Conservation (phyloP, 305 asterid genomes). For the Stenogyne calaminthoides region DNA sequence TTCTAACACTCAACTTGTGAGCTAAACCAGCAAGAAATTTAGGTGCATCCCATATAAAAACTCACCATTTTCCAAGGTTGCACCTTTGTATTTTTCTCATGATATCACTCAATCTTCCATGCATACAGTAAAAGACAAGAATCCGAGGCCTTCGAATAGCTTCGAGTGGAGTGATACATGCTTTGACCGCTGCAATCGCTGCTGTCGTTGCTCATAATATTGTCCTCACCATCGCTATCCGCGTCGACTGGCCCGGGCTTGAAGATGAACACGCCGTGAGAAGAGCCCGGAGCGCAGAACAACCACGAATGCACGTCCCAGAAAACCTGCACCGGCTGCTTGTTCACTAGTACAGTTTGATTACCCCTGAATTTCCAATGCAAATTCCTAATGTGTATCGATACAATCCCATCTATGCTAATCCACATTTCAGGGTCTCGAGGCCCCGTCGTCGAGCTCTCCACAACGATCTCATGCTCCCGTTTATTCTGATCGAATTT, state of each 20-base stretch:
- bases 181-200: slow-evolving; percentile 70
- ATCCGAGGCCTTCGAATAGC: slow-evolving; percentile 61
- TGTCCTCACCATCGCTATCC: slow-evolving; percentile 55
- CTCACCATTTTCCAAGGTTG: slow-evolving; percentile 9
- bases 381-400: slow-evolving; percentile 72
- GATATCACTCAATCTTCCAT: slow-evolving; percentile 77
- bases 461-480: slow-evolving; percentile 86
- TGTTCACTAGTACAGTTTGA: slow-evolving; percentile 70
- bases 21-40: slow-evolving; percentile 21
- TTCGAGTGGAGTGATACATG: slow-evolving; percentile 60
- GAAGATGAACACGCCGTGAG: slow-evolving; percentile 77
- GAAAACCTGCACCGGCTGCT: slow-evolving; percentile 75
- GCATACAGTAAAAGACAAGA: slow-evolving; percentile 77
- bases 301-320: slow-evolving; percentile 97
- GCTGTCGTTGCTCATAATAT: slow-evolving; percentile 45
- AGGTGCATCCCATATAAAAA: slow-evolving; percentile 20
- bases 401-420: slow-evolving; percentile 85
- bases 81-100: neutral
- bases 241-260: slow-evolving; percentile 59
- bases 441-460: slow-evolving; percentile 68
- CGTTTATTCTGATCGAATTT: slow-evolving; percentile 59
- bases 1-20: slow-evolving; percentile 32
- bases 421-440: slow-evolving; percentile 97
- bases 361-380: slow-evolving; percentile 98
- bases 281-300: slow-evolving; percentile 63